phyloP scores from a whole-genome alignment of 352 stramenopile genomes.

The Pythium oligandrum region DNA sequence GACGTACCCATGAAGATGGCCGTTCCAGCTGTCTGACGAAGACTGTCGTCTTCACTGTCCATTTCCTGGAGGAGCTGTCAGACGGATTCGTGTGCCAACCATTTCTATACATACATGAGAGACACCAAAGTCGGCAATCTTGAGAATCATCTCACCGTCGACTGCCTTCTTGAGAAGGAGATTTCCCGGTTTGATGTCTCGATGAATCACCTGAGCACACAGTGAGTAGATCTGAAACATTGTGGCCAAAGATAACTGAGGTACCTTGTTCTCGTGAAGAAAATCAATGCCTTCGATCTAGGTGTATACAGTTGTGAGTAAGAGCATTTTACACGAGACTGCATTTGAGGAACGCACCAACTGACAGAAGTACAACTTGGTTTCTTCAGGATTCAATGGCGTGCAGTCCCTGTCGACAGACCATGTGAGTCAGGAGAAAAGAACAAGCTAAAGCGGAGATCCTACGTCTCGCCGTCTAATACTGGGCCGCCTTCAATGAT shows the following conservation, averaged over 20 bases:
- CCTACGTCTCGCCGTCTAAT: constrained; percentile 56
- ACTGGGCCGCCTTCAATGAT: constrained; percentile 67
- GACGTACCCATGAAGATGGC: constrained; percentile 64
- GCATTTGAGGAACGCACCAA: constrained; percentile 29
- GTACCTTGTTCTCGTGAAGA: constrained; percentile 75
- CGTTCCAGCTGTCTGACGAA: constrained; percentile 70
- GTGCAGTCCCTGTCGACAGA: constrained; percentile 46
- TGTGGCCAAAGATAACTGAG: background rate
- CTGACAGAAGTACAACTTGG: constrained; percentile 74
- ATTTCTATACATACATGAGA: constrained; percentile 40
- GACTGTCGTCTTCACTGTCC: constrained; percentile 61
- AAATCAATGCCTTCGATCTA: constrained; percentile 84
- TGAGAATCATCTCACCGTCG: constrained; percentile 60
- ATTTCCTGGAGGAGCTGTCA: constrained; percentile 34
- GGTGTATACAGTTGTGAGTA: background rate
- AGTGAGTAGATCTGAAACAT: background rate
- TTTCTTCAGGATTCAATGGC: constrained; percentile 45
- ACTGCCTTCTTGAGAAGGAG: constrained; percentile 58
- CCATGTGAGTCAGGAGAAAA: background rate
- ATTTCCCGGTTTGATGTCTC: constrained; percentile 80
- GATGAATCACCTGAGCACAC: constrained; percentile 57
- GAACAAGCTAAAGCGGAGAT: background rate
- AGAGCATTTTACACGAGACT: background rate
- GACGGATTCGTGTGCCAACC: background rate
- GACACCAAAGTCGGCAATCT: constrained; percentile 79